These are phyloP conservation scores for Tubosaeta brunneosetosa DNA, from an alignment of 768 basidiomycete species.

Conservation along the genomic window DNA sequence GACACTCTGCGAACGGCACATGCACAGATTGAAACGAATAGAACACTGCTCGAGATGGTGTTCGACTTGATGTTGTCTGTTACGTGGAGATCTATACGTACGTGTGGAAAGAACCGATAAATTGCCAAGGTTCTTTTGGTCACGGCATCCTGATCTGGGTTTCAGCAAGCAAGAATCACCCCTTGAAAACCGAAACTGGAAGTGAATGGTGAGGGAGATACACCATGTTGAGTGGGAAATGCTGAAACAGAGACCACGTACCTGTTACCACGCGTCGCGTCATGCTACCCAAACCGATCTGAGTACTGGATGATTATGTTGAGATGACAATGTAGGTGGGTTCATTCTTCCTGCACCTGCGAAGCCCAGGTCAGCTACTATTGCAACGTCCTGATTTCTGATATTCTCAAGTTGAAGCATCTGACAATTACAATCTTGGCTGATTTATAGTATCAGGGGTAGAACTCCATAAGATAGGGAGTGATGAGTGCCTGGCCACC, in stretches of 20 bases:
- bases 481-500: background rate
- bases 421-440: background rate
- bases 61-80: background rate
- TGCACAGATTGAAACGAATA: background rate
- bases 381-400: background rate
- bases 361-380: background rate
- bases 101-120: background rate
- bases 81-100: background rate
- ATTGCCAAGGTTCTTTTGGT: background rate
- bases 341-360: background rate
- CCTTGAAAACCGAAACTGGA: background rate
- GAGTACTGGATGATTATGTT: background rate
- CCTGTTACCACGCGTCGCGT: background rate
- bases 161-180: background rate
- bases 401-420: background rate
- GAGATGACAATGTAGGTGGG: background rate
- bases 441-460: background rate
- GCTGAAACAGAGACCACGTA: background rate
- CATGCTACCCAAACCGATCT: background rate
- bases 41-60: background rate
- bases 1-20: background rate
- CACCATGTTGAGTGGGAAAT: background rate
- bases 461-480: background rate
- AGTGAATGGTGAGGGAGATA: background rate
- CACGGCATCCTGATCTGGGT: background rate